These are phyloP conservation scores for Anaeramoeba ignava DNA, from an alignment of 78 protist species.

Conservation along the genomic window DNA sequence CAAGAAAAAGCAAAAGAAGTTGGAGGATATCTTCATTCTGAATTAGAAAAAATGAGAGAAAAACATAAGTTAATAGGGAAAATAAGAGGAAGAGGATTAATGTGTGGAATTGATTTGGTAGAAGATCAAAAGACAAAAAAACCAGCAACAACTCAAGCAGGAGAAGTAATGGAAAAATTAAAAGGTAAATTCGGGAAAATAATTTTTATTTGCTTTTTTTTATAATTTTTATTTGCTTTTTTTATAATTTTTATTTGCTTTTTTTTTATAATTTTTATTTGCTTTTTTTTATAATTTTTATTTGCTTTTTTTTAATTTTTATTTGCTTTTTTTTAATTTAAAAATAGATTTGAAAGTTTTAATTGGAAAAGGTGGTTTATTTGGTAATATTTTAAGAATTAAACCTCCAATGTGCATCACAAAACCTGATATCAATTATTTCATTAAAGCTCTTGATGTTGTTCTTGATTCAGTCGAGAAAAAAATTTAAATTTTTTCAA, in stretches of 20 bases:
- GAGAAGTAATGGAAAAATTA: neutral
- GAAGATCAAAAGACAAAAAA: neutral
- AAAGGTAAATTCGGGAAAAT: too few species aligned
- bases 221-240: too few species aligned
- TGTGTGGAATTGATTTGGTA: slow-evolving; percentile 70
- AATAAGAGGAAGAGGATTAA: slow-evolving; percentile 61
- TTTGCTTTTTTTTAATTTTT: too few species aligned
- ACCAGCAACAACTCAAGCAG: slow-evolving; percentile 26
- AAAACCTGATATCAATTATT: slow-evolving; percentile 6
- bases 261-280: too few species aligned
- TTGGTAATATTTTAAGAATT: slow-evolving; percentile 35
- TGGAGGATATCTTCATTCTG: slow-evolving; percentile 1
- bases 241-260: too few species aligned
- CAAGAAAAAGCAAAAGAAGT: slow-evolving; percentile 11
- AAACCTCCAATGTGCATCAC: slow-evolving; percentile 51
- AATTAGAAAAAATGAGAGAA: neutral
- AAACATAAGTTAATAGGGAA: slow-evolving; percentile 39
- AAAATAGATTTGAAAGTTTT: slow-evolving; percentile 13
- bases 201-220: too few species aligned
- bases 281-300: too few species aligned
- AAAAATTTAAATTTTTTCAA: too few species aligned
- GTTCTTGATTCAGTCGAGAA: too few species aligned
- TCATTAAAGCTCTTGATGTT: slow-evolving; percentile 12
- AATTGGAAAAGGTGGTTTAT: slow-evolving; percentile 28
- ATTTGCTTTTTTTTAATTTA: too few species aligned